phyloP scores from a whole-genome alignment of 2,329 filamentous ascomycete species.

The Laburnicola sp. region DNA sequence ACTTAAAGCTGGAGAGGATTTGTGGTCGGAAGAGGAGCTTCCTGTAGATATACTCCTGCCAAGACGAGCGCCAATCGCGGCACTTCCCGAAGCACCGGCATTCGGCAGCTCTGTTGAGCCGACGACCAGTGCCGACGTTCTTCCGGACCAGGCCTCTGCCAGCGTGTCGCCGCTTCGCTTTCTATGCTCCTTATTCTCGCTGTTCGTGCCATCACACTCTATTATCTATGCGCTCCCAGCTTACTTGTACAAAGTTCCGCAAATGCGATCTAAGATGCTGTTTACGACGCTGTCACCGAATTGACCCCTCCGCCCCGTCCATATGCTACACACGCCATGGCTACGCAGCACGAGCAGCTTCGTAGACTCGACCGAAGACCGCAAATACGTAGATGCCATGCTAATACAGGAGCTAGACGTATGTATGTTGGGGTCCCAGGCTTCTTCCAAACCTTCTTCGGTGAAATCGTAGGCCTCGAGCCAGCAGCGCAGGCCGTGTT shows the following conservation, averaged over 20 bases:
- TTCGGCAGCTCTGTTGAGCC: too few relatives aligned
- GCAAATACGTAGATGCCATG: constrained; percentile 22
- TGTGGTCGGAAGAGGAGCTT: background rate
- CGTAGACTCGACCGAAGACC: constrained; percentile 22
- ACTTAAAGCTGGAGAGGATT: background rate
- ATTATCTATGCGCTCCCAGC: too few relatives aligned
- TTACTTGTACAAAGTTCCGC: too few relatives aligned
- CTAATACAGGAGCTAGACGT: constrained; percentile 26
- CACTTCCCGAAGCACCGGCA: background rate
- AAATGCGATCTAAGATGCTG: too few relatives aligned
- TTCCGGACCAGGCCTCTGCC: too few relatives aligned
- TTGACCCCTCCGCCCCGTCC: too few relatives aligned
- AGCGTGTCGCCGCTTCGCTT: too few relatives aligned
- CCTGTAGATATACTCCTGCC: background rate
- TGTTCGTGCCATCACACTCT: too few relatives aligned
- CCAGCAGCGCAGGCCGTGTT: constrained; percentile 21
- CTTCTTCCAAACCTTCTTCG: constrained; percentile 30
- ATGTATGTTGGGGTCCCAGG: constrained; percentile 24
- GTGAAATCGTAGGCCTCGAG: constrained; percentile 17
- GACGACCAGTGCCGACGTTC: too few relatives aligned
- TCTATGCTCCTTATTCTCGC: too few relatives aligned
- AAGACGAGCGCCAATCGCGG: constrained; percentile 2
- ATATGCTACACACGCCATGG: constrained; percentile 28
- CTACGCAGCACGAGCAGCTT: constrained; percentile 24
- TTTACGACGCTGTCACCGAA: too few relatives aligned